These are phyloP conservation scores for Nevesoporus exiguus DNA, from an alignment of 768 basidiomycete species.

Conservation along the genomic window DNA sequence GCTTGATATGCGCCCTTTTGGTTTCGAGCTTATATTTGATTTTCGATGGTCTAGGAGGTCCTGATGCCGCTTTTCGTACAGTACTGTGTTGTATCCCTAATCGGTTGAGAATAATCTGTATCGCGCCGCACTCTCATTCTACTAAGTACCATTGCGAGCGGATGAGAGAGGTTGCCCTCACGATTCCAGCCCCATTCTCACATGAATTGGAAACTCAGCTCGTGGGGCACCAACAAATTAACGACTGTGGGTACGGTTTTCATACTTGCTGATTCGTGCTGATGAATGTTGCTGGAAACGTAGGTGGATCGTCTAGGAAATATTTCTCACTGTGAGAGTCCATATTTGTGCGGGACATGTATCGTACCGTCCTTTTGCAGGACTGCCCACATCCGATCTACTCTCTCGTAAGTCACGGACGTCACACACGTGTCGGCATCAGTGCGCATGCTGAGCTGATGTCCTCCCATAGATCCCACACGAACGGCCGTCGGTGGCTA, in stretches of 20 bases:
- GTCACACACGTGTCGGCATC: not conserved
- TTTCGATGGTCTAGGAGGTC: slow-evolving; percentile 56
- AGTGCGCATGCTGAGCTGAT: too few species aligned
- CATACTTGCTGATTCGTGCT: not conserved
- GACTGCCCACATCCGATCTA: not conserved
- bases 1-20: slow-evolving; percentile 71
- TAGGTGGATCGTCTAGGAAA: not conserved
- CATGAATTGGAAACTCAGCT: too few species aligned
- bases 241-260: not conserved
- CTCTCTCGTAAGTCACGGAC: not conserved
- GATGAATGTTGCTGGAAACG: not conserved
- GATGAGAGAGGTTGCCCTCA: not conserved
- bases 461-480: too few species aligned
- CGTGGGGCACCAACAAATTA: not conserved
- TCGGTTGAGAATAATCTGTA: slow-evolving; percentile 13
- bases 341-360: not conserved
- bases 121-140: not conserved
- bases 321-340: not conserved
- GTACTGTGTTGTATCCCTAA: slow-evolving; percentile 21
- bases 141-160: not conserved
- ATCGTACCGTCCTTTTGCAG: not conserved
- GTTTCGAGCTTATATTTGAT: slow-evolving; percentile 70
- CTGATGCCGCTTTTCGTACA: slow-evolving; percentile 13
- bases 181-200: not conserved
- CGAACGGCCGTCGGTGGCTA: not conserved